These are phyloP conservation scores for Sporothrix brunneoviolacea DNA, from an alignment of 2,329 filamentous ascomycete genomes.

Conservation along the genomic window DNA sequence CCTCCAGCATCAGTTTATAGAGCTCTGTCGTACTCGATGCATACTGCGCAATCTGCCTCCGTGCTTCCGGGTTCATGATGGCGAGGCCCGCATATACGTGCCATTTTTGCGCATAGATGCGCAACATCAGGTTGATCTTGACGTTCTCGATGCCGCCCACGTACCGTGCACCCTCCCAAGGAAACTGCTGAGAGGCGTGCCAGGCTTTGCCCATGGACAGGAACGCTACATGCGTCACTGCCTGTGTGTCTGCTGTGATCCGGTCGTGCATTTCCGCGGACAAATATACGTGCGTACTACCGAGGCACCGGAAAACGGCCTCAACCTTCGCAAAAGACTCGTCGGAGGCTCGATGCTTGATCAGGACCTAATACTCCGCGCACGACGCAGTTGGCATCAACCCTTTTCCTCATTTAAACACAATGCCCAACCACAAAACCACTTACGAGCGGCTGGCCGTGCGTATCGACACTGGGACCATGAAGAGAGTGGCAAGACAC, in stretches of 20 bases:
- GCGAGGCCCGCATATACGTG: slow-evolving; percentile 97
- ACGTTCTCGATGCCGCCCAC: slow-evolving; percentile 97
- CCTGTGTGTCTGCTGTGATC: slow-evolving; percentile 97
- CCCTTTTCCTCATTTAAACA: too few relatives aligned
- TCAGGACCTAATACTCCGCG: slow-evolving; percentile 54
- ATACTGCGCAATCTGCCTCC: slow-evolving; percentile 90
- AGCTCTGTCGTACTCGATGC: slow-evolving; percentile 86
- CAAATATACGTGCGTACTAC: slow-evolving; percentile 81
- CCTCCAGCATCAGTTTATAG: slow-evolving; percentile 94
- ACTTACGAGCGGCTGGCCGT: slow-evolving; percentile 77
- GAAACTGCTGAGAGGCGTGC: slow-evolving; percentile 91
- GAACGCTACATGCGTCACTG: slow-evolving; percentile 95
- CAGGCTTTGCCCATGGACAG: slow-evolving; percentile 96
- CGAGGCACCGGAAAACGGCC: slow-evolving; percentile 71
- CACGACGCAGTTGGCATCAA: not conserved
- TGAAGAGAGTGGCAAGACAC: slow-evolving; percentile 95
- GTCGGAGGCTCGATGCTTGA: slow-evolving; percentile 82
- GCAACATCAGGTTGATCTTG: slow-evolving; percentile 95
- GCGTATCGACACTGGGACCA: slow-evolving; percentile 81
- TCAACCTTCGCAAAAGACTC: slow-evolving; percentile 73
- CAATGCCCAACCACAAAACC: not conserved
- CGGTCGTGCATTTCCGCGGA: slow-evolving; percentile 84
- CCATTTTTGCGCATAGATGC: slow-evolving; percentile 98
- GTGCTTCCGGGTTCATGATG: slow-evolving; percentile 90
- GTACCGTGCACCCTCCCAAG: slow-evolving; percentile 94